Base-by-base conservation (phyloP, 306 rosid genomes). In the Macrotyloma uniflorum region DNA sequence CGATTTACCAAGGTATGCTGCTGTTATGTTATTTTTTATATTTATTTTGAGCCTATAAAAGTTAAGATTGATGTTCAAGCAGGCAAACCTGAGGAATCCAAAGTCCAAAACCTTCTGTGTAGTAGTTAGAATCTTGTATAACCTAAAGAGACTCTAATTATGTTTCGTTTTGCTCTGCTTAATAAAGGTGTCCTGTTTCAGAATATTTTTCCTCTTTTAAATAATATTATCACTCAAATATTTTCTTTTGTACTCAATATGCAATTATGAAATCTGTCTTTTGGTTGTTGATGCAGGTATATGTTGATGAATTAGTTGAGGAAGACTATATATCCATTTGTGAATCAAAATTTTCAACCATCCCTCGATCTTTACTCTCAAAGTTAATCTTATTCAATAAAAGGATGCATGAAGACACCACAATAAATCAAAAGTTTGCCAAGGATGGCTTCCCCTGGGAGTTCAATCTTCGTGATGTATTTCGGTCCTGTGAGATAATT, bases 391-490 rank as follows among this genome's bases (percentile, higher is more conserved):
- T 77, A 70, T 95, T 95, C 65, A 95, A 95, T 80, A 91, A 80
- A 82, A 85, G 88, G 74, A 84, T 95, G 90, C 88, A 89, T 62
- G 97, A 92, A 77, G 97, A 92, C 9, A 88, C 86, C 58, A 89
- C 90, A 89, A 1, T 89, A 78, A 51, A 90, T 85, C 85, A 75
- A 71, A 92, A 86, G 71, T 95, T 95, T 86, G 96, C 92, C 50
- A 91, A 86, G 85, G 93, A 88, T 54, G 98, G 98, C 22, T 88
- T 92, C 16, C 98, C 98, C 18, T 95, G 98, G 98, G 98, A 95
- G 84, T 95, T 95, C 67, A 95, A 92, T 86, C 92, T 95, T 43
- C 93, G 98, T 64, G 98, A 95, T 86, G 90, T 95, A 49, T 66
- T 95, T 81, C 95, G 98, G 70, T 95, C 90, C 2, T 95, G 98